A percentile compares a stretch with the other conserved stretches of the same genome.
phyloP scores from a whole-genome alignment of 2,329 filamentous ascomycete genomes.

The Talaromyces piceae region DNA sequence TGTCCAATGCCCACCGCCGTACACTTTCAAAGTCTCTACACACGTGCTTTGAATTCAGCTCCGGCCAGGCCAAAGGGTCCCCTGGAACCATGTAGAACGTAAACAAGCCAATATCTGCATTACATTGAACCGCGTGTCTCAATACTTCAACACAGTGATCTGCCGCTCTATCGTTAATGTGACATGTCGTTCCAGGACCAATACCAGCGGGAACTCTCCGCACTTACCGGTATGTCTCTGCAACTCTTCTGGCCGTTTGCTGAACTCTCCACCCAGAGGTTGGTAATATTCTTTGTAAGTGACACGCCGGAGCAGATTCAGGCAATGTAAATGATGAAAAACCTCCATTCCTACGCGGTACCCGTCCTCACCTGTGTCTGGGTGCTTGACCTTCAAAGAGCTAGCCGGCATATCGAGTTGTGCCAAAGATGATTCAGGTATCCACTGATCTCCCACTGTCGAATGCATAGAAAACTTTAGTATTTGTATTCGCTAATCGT shows the following conservation, averaged over 20 bases:
- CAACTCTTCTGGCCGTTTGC: slow-evolving; percentile 1
- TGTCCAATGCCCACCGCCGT: slow-evolving; percentile 3
- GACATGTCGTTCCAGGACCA: too few relatives aligned
- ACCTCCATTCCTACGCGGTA: slow-evolving; percentile 9
- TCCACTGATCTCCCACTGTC: slow-evolving; percentile 7
- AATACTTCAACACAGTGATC: slow-evolving; percentile 7
- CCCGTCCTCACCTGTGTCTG: slow-evolving; percentile 5
- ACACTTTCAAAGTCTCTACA: slow-evolving; percentile 6
- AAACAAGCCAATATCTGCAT: slow-evolving; percentile 5
- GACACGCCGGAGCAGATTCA: slow-evolving; percentile 7
- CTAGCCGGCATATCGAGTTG: slow-evolving; percentile 4
- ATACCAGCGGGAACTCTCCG: neutral
- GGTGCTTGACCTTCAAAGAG: slow-evolving; percentile 3
- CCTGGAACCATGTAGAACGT: slow-evolving; percentile 8
- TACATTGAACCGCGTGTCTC: slow-evolving; percentile 5
- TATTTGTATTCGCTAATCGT: too few relatives aligned
- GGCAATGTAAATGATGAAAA: slow-evolving; percentile 7
- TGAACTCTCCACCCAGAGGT: slow-evolving; percentile 6
- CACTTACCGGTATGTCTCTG: slow-evolving; percentile 4
- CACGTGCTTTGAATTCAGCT: slow-evolving; percentile 6
- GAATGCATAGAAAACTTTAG: too few relatives aligned
- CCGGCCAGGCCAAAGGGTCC: slow-evolving; percentile 6
- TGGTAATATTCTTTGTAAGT: slow-evolving; percentile 9
- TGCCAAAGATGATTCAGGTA: slow-evolving; percentile 1
- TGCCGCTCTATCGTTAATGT: neutral